A percentile compares a stretch with the other conserved stretches of the same genome.
Conservation (phyloP, 495 filamentous ascomycete species). For the Daldinia vernicosa region DNA sequence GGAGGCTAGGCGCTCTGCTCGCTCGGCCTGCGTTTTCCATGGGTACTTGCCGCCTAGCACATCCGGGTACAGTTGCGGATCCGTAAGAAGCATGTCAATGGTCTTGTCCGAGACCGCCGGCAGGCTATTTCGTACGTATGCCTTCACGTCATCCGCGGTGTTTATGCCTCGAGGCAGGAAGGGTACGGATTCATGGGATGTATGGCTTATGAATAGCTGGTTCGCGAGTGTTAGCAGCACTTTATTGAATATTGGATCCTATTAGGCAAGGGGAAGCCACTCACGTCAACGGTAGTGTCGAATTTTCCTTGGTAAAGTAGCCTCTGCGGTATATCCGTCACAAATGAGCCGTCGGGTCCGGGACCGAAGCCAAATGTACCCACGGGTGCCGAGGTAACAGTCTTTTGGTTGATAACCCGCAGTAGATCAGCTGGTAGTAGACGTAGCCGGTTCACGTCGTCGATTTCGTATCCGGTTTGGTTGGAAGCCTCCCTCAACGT, state of each 20-base stretch:
- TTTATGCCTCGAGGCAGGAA: conserved; percentile 43
- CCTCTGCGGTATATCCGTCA: conserved; percentile 62
- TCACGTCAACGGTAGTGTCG: conserved; percentile 62
- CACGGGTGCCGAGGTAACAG: conserved; percentile 55
- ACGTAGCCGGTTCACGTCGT: conserved; percentile 59
- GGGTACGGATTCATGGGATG: conserved; percentile 42
- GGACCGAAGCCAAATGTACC: conserved; percentile 66
- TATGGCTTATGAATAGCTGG: conserved; percentile 34
- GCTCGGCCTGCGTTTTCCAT: conserved; percentile 52
- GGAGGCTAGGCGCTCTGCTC: conserved; percentile 45
- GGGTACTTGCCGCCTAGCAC: conserved; percentile 53
- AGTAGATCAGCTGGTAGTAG: conserved; percentile 57
- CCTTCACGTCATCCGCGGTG: conserved; percentile 49
- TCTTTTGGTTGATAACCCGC: conserved; percentile 60
- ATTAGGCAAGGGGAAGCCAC: conserved; percentile 41
- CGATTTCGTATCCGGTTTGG: conserved; percentile 35
- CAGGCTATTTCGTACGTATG: conserved; percentile 29
- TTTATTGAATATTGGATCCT: conserved; percentile 46
- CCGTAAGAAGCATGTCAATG: conserved; percentile 27
- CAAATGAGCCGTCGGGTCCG: conserved; percentile 67
- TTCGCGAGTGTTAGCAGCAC: conserved; percentile 17
- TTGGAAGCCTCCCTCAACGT: conserved; percentile 23
- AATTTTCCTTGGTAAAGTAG: conserved; percentile 66
- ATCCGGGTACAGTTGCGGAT: conserved; percentile 50
- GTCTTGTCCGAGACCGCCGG: conserved; percentile 10